These are phyloP conservation scores for Collybiopsis luxurians DNA, from an alignment of 768 basidiomycete species.

Conservation along the genomic window DNA sequence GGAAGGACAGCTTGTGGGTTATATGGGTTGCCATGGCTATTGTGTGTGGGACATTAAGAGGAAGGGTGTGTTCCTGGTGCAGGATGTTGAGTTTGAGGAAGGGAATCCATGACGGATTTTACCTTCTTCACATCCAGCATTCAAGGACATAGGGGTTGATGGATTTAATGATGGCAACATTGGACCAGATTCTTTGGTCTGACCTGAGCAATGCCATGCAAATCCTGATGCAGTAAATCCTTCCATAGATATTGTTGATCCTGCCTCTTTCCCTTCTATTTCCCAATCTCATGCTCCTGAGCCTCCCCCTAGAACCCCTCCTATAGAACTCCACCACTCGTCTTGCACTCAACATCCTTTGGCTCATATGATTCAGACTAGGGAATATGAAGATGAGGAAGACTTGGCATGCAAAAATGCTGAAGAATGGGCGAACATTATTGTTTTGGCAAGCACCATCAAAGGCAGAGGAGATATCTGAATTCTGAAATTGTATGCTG, in stretches of 20 bases:
- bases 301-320: no score
- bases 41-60: constrained; percentile 6
- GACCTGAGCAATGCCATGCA: no score
- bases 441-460: constrained; percentile 1
- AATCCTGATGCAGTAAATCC: no score
- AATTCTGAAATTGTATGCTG: neutral
- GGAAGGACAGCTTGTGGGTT: constrained; percentile 14
- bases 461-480: neutral
- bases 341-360: no score
- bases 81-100: constrained; percentile 11
- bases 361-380: neutral
- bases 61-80: constrained; percentile 6
- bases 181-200: no score
- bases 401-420: neutral
- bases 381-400: neutral
- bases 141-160: no score
- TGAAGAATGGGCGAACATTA: neutral
- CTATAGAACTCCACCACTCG: no score
- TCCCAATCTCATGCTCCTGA: no score
- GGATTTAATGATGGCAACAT: no score
- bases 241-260: no score
- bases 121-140: no score
- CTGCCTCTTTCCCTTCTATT: no score
- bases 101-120: neutral
- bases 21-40: constrained; percentile 11